Evolutionary conservation across 2,329 filamentous ascomycete species (phyloP).

Genomic region (Harringtonia lauricola): DNA sequence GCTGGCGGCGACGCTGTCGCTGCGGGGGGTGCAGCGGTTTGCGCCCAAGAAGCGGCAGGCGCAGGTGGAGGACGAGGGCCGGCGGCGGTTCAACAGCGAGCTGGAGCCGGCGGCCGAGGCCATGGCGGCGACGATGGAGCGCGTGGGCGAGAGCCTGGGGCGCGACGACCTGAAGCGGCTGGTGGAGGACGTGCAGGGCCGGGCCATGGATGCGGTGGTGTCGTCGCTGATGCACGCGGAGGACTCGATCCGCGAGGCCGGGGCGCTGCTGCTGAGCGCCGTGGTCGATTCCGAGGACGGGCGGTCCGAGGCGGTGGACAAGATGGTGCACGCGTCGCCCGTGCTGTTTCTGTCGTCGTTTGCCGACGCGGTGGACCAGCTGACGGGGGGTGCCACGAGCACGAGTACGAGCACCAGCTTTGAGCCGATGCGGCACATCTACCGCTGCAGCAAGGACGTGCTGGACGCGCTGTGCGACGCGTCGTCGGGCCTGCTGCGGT

Average conservation of each 20-base stretch:
- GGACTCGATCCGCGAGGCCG: constrained; percentile 65
- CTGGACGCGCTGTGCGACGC: constrained; percentile 45
- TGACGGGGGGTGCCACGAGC: constrained; percentile 22
- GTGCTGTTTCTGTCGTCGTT: constrained; percentile 32
- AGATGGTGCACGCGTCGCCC: constrained; percentile 33
- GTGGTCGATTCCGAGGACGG: constrained; percentile 54
- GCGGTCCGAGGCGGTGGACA: constrained; percentile 37
- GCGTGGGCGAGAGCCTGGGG: constrained; percentile 61
- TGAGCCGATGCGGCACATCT: constrained; percentile 44
- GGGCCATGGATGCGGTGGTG: constrained; percentile 61
- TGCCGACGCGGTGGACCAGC: constrained; percentile 26
- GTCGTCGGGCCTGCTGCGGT: constrained; percentile 42
- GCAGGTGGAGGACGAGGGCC: constrained; percentile 28
- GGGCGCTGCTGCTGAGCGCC: constrained; percentile 72
- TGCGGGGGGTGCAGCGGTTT: constrained; percentile 70
- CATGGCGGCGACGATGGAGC: constrained; percentile 65
- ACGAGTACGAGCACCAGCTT: constrained; percentile 34
- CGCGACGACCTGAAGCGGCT: constrained; percentile 61
- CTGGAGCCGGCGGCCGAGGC: constrained; percentile 44
- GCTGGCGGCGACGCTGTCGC: constrained; percentile 55
- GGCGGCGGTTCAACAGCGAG: constrained; percentile 66
- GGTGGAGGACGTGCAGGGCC: constrained; percentile 50
- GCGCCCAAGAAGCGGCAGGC: constrained; percentile 37
- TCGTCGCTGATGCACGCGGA: constrained; percentile 75
- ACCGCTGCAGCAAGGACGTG: constrained; percentile 47